Evolutionary conservation across 768 basidiomycete species (phyloP), one percentile per base, ranked within the genome.

Genomic region (Imleria badia): DNA sequence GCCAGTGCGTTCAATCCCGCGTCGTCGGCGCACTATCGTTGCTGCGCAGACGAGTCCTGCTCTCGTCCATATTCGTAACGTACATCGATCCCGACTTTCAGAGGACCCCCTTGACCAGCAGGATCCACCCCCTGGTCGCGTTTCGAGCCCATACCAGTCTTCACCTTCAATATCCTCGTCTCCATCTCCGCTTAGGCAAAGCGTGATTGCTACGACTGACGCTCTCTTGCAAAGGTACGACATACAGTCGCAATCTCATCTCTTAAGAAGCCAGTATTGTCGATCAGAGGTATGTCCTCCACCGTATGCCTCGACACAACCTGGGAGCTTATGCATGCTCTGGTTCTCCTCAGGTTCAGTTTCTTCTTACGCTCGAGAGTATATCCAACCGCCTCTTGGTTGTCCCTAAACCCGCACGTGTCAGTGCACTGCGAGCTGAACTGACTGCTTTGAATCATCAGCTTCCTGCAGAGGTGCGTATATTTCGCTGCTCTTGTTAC

Each of bases 381-480:
- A 95, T 99, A 62, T 93, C 87, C 60, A 96, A 96, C 66, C 82
- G 91, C 46, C 79, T 99, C 35, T 74, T 99, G 45, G 86, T 97
- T 26, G 86, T 99, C 0, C 97, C 97, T 14, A 89, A 89, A 65
- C 94, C 90, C 42, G 97, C 97, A 13, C 85, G 96, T 36, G 88
- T 98, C 39, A 96, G 94, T 69, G 95, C 97, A n/a, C 75, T 99
- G 42, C 79, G 97, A 66, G 97, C 97, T 31, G 97, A 98, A 69
- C 73, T 99, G 62, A 99, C 97, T 6, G 87, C 88, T 17, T 75
- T 99, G 50, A 99, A 99, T 66, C 96, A 99, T 67, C 91, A 89
- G 68, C 81, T 99, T 30, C 97, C 97, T 14, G 92, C 97, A 3
- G 97, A 98, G 80, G 95, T 92, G 72, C 70, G 66, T 64, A 13